These are phyloP conservation scores for Polygonum aviculare DNA, from an alignment of 148 eudicot genomes.

Conservation along the genomic window DNA sequence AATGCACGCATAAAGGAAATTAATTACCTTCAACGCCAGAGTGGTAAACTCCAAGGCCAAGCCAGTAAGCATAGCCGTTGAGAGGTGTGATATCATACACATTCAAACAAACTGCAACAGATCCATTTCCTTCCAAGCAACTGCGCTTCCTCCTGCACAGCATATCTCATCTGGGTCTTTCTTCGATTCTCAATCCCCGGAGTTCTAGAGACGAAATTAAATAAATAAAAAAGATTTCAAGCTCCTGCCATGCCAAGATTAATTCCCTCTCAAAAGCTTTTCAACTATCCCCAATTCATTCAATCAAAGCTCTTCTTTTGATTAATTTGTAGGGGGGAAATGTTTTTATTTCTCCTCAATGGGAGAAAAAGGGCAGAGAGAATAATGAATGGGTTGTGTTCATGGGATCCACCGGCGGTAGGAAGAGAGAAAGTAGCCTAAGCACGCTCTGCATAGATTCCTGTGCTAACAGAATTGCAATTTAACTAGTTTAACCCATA, in stretches of 20 bases:
- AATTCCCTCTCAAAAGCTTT: neutral
- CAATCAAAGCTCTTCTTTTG: constrained; percentile 6
- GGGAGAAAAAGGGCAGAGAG: neutral
- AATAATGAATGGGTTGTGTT: neutral
- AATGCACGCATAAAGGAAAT: too few relatives aligned
- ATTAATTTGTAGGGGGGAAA: neutral
- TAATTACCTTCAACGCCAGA: constrained; percentile 56
- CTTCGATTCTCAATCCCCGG: too few relatives aligned
- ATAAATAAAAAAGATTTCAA: neutral
- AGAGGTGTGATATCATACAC: constrained; percentile 51
- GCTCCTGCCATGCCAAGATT: neutral
- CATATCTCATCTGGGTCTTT: constrained; percentile 18
- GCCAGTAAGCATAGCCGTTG: constrained; percentile 62
- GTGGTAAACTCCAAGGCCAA: constrained; percentile 62
- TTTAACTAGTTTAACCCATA: neutral
- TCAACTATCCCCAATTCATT: neutral
- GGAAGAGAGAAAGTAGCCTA: neutral
- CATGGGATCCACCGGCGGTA: constrained; percentile 6
- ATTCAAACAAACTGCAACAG: constrained; percentile 46
- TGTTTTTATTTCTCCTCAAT: neutral
- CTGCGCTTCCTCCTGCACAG: constrained; percentile 36
- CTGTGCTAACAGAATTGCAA: constrained; percentile 6
- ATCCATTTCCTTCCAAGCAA: constrained; percentile 30
- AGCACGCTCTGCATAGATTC: constrained; percentile 6
- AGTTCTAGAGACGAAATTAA: too few relatives aligned